A percentile compares a stretch with the other conserved stretches of the same genome.
Evolutionary conservation across 192 early-diverging fungal genomes (phyloP).

Genomic region (Pilobolus umbonatus): DNA sequence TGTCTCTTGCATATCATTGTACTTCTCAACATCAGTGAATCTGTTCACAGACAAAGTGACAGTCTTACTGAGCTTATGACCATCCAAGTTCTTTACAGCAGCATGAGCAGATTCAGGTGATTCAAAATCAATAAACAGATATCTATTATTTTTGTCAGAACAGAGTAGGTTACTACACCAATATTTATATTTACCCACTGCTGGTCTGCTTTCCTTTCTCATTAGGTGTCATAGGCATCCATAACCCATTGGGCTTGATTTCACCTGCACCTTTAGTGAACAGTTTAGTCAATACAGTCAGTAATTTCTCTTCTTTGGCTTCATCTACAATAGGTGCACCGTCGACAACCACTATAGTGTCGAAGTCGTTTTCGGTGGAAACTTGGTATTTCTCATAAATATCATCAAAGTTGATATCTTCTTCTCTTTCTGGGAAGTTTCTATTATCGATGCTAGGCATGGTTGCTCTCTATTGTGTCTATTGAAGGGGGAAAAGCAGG

Average conservation of each 20-base stretch:
- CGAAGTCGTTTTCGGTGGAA: constrained; percentile 68
- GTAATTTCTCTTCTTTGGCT: constrained; percentile 80
- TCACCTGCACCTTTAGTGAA: constrained; percentile 72
- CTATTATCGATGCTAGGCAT: constrained; percentile 45
- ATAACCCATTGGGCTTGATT: constrained; percentile 78
- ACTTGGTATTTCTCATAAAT: constrained; percentile 75
- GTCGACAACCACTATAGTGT: constrained; percentile 88
- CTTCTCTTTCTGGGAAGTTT: constrained; percentile 64
- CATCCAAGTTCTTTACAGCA: constrained; percentile 71
- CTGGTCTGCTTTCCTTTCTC: constrained; percentile 61
- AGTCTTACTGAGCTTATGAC: constrained; percentile 73
- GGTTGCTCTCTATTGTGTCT: not conserved
- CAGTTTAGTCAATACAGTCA: constrained; percentile 66
- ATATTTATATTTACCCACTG: constrained; percentile 53
- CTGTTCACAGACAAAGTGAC: constrained; percentile 81
- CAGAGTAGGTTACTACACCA: not conserved
- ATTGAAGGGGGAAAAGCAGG: not conserved
- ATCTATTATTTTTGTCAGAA: constrained; percentile 27
- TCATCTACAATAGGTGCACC: constrained; percentile 85
- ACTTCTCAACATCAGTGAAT: constrained; percentile 91
- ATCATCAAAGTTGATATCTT: constrained; percentile 89
- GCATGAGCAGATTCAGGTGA: constrained; percentile 74
- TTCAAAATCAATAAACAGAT: constrained; percentile 92
- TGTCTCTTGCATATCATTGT: constrained; percentile 65
- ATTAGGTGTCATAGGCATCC: constrained; percentile 80